A percentile compares a stretch with the other conserved stretches of the same genome.
phyloP scores from a whole-genome alignment of 208 protist species.

The Acanthamoeba quina region DNA sequence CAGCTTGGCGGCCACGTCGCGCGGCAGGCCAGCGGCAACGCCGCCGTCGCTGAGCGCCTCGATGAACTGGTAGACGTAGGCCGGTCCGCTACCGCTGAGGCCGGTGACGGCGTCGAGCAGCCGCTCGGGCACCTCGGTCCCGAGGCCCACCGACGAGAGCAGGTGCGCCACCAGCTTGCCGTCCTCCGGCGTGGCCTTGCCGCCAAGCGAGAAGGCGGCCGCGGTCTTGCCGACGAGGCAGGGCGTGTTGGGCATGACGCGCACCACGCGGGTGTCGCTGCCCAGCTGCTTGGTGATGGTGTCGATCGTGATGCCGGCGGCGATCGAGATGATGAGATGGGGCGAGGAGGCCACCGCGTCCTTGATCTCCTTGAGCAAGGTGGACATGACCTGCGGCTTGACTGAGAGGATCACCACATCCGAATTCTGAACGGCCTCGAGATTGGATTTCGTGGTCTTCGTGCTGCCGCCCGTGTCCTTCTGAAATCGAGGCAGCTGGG shows the following conservation, averaged over 20 bases:
- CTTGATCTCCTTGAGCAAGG: conserved; percentile 85
- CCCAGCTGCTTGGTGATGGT: conserved; percentile 90
- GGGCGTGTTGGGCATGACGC: conserved; percentile 97
- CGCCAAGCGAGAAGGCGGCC: conserved; percentile 85
- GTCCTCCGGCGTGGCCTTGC: conserved; percentile 82
- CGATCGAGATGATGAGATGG: conserved; percentile 93
- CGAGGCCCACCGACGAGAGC: conserved; percentile 39
- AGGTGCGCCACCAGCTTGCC: conserved; percentile 57
- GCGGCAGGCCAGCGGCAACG: conserved; percentile 93
- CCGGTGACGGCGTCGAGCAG: conserved; percentile 90
- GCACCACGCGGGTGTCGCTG: conserved; percentile 88
- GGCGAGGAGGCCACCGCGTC: conserved; percentile 19
- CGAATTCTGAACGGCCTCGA: conserved; percentile 86
- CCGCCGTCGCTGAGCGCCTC: conserved; percentile 97
- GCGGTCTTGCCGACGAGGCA: conserved; percentile 91
- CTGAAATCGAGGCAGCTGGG: conserved; percentile 89
- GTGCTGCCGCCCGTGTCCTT: conserved; percentile 88
- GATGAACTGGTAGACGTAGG: conserved; percentile 97
- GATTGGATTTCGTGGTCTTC: conserved; percentile 85
- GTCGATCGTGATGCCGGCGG: conserved; percentile 92
- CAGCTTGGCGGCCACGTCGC: conserved; percentile 92
- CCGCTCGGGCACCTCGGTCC: conserved; percentile 46
- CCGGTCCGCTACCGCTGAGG: conserved; percentile 95
- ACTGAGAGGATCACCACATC: conserved; percentile 95
- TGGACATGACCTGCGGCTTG: conserved; percentile 93